Evolutionary conservation across 2,329 filamentous ascomycete species (phyloP).

Genomic region (Graphiopsis chlorocephala): DNA sequence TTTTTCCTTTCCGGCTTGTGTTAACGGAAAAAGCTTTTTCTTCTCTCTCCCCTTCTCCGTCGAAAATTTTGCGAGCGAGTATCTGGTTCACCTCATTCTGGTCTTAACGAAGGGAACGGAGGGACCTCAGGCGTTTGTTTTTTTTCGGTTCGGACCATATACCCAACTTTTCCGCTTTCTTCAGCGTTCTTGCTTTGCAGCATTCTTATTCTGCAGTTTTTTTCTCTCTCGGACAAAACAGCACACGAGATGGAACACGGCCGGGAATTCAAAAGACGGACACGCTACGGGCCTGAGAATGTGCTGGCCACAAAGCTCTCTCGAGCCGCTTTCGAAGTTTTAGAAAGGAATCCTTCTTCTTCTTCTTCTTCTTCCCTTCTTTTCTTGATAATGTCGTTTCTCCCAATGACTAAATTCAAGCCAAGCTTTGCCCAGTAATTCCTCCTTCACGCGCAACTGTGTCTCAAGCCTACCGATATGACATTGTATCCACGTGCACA

Average conservation of each 20-base stretch:
- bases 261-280: not conserved
- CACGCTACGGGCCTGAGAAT: not conserved
- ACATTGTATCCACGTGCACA: not conserved
- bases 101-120: not conserved
- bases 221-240: not conserved
- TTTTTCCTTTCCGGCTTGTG: not conserved
- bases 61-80: not conserved
- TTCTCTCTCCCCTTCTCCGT: not conserved
- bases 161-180: not conserved
- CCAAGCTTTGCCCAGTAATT: not conserved
- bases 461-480: not conserved
- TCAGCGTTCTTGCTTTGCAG: not conserved
- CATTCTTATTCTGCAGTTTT: not conserved
- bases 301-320: not conserved
- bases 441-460: not conserved
- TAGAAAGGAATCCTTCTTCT: not conserved
- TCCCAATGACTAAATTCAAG: too few relatives aligned
- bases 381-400: not conserved
- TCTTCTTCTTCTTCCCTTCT: not conserved
- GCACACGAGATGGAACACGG: not conserved
- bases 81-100: not conserved
- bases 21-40: not conserved
- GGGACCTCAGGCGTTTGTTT: not conserved
- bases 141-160: slow-evolving; percentile 3
- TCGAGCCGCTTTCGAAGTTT: not conserved